Evolutionary conservation across 2,329 filamentous ascomycete species (phyloP).

Genomic region (Pestalotiopsis sp.): DNA sequence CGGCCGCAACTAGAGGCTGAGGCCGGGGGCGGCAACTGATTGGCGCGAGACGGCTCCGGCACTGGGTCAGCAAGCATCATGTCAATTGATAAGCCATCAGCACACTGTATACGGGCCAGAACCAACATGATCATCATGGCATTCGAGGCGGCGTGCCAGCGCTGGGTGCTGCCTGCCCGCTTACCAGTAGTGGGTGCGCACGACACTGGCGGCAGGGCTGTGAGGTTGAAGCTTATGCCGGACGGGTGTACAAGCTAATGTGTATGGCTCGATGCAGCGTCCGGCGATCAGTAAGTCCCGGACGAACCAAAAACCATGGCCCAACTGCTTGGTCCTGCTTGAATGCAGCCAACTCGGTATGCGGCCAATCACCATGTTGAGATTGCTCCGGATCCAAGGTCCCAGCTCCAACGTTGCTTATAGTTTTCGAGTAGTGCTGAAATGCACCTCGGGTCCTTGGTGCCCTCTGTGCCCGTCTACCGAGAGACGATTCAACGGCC

Average conservation of each 20-base stretch:
- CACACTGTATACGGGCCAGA: background rate
- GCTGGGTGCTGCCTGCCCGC: background rate
- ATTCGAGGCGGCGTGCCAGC: background rate
- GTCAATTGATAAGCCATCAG: background rate
- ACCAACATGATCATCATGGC: background rate
- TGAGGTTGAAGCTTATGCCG: background rate
- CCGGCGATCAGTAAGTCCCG: background rate
- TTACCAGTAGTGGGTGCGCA: background rate
- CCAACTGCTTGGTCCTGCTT: background rate
- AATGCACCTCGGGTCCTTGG: background rate
- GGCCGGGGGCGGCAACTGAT: background rate
- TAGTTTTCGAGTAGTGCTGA: background rate
- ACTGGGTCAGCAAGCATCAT: background rate
- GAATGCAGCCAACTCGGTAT: background rate
- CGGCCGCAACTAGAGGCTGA: background rate
- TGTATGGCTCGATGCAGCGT: background rate
- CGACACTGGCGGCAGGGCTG: background rate
- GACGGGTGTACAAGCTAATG: background rate
- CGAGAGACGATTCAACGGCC: background rate
- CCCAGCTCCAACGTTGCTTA: background rate
- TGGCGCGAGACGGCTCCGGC: conserved; percentile 7
- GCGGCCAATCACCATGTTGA: background rate
- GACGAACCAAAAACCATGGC: background rate
- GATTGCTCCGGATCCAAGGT: background rate
- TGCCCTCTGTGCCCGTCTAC: background rate